Evolutionary conservation across 176 grass and related monocot genomes (phyloP).

Genomic region (Elymus sibiricus): DNA sequence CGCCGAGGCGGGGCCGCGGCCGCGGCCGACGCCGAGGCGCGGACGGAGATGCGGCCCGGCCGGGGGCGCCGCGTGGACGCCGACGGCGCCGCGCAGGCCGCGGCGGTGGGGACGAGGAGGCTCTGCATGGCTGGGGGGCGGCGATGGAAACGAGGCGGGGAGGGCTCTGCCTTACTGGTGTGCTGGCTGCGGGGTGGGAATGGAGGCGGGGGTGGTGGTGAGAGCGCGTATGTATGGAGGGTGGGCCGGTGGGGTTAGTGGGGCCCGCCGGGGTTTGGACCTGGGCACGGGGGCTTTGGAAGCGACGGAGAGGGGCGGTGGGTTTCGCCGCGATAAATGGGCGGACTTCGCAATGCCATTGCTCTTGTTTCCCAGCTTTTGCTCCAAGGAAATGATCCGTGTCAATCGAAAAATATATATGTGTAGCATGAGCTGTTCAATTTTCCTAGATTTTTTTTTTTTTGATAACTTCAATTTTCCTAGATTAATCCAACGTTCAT

Average conservation of each 20-base stretch:
- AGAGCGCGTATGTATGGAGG: slow-evolving; percentile 4
- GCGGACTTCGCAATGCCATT: slow-evolving; percentile 16
- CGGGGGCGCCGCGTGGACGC: neutral
- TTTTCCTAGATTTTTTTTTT: too few relatives aligned
- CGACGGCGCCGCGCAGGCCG: neutral
- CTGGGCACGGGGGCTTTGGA: slow-evolving; percentile 13
- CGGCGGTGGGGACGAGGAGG: slow-evolving; percentile 53
- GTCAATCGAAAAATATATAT: neutral
- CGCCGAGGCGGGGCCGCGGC: slow-evolving; percentile 34
- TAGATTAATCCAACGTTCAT: too few relatives aligned
- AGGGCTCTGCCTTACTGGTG: neutral
- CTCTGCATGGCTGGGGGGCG: slow-evolving; percentile 51
- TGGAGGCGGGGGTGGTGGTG: neutral
- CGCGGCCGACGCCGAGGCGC: slow-evolving; percentile 15
- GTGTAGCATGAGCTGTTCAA: too few relatives aligned
- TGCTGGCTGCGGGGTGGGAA: slow-evolving; percentile 1
- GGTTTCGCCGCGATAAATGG: neutral
- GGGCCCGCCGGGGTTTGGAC: neutral
- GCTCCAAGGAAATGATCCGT: neutral
- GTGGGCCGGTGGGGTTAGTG: neutral
- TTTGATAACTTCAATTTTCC: too few relatives aligned
- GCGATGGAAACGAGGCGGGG: slow-evolving; percentile 44
- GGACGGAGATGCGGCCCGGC: slow-evolving; percentile 3
- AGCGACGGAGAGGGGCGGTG: neutral
- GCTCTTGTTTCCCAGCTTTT: neutral